phyloP scores from a whole-genome alignment of 371 early-diverging fungal species.

The Blakeslea trispora region DNA sequence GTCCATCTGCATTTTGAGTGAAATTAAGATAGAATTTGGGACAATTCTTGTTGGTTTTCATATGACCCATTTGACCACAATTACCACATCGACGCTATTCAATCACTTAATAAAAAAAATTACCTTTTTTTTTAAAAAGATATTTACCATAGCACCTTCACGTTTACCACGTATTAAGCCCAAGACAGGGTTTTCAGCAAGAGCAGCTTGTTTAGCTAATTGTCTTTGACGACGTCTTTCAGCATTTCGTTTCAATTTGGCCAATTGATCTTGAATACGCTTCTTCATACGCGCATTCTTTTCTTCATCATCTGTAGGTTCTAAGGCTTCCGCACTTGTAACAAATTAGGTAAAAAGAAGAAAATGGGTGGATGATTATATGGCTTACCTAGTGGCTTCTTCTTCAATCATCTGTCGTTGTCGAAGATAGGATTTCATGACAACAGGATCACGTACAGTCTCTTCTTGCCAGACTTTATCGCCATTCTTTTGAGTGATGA shows the following conservation, averaged over 20 bases:
- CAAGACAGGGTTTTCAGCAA: constrained; percentile 55
- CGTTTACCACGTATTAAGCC: constrained; percentile 60
- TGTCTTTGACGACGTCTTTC: constrained; percentile 60
- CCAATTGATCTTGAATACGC: constrained; percentile 63
- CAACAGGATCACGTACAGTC: constrained; percentile 77
- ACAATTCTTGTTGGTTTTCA: constrained; percentile 88
- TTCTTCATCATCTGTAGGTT: constrained; percentile 63
- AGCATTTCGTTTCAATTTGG: constrained; percentile 63
- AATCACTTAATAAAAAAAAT: no score
- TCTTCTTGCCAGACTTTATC: constrained; percentile 78
- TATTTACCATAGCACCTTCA: constrained; percentile 54
- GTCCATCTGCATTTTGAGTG: not conserved
- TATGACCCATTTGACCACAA: constrained; percentile 85
- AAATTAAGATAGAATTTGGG: constrained; percentile 61
- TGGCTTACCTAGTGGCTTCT: constrained; percentile 50
- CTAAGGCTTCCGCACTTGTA: constrained; percentile 52
- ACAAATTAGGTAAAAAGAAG: no score
- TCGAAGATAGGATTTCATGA: constrained; percentile 88
- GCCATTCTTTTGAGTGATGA: constrained; percentile 65
- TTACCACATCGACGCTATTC: constrained; percentile 75
- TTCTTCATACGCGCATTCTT: constrained; percentile 66
- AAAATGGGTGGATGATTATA: not conserved
- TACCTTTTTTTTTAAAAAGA: no score
- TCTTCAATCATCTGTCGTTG: constrained; percentile 84
- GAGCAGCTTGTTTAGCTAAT: constrained; percentile 47